A percentile compares a stretch with the other conserved stretches of the same genome.
These are phyloP conservation scores for Bruguiera gymnorhiza DNA, from an alignment of 345 rosid genomes.

Conservation along the genomic window DNA sequence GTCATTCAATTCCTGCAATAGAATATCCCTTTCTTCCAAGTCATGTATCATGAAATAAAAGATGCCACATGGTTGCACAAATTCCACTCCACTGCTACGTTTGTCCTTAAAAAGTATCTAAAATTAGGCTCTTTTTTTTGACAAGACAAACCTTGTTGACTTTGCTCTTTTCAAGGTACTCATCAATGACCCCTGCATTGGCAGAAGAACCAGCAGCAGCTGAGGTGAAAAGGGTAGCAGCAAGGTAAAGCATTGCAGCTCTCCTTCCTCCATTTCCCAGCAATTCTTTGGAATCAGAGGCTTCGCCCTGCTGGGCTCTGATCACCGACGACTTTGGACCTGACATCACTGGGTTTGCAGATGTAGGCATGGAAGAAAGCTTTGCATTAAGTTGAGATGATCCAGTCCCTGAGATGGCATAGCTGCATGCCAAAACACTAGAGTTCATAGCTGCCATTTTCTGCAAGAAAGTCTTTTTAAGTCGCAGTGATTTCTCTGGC, in stretches of 20 bases:
- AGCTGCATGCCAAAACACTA: slow-evolving; percentile 76
- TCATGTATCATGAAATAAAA: not conserved
- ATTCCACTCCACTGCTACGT: too few relatives aligned
- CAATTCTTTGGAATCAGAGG: slow-evolving; percentile 29
- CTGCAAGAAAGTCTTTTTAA: not conserved
- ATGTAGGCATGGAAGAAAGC: slow-evolving; percentile 38
- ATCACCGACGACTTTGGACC: slow-evolving; percentile 54
- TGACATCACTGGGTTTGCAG: slow-evolving; percentile 34
- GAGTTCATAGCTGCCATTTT: slow-evolving; percentile 84
- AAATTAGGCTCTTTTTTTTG: too few relatives aligned
- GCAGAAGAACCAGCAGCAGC: slow-evolving; percentile 65
- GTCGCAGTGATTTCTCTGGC: not conserved
- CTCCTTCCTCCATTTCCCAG: slow-evolving; percentile 56
- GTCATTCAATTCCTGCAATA: slow-evolving; percentile 79
- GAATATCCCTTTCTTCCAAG: not conserved
- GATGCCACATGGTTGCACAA: not conserved
- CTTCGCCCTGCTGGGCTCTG: slow-evolving; percentile 48
- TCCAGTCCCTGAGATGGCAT: slow-evolving; percentile 56
- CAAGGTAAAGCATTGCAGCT: slow-evolving; percentile 62
- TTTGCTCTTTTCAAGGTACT: slow-evolving; percentile 95
- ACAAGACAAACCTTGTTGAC: slow-evolving; percentile 65
- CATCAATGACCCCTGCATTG: slow-evolving; percentile 78
- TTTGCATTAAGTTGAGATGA: slow-evolving; percentile 65
- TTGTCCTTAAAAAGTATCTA: too few relatives aligned
- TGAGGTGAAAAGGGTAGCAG: slow-evolving; percentile 68